phyloP scores from a whole-genome alignment of 306 rosid genomes.

The Argentina anserina region DNA sequence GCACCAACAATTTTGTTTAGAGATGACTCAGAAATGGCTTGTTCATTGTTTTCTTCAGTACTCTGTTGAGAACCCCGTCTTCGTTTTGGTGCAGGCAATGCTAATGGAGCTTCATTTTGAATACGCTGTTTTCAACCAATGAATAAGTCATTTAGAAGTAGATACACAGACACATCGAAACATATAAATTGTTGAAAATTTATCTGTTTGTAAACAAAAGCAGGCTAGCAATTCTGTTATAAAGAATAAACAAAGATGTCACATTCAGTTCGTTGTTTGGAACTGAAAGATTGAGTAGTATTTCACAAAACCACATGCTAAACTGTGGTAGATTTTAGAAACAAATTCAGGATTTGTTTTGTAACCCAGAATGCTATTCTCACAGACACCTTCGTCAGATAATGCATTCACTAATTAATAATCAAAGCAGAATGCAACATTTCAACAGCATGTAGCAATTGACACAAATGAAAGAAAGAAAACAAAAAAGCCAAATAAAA shows the following conservation, averaged over 20 bases:
- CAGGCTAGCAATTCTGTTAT: background rate
- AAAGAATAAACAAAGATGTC: background rate
- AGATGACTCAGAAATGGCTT: slow-evolving; percentile 64
- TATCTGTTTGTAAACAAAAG: background rate
- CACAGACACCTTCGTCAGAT: background rate
- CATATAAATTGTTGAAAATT: background rate
- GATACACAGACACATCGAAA: background rate
- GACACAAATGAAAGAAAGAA: background rate
- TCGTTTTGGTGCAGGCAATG: slow-evolving; percentile 46
- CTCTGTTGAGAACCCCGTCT: slow-evolving; percentile 46
- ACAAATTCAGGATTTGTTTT: background rate
- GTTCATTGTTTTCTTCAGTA: slow-evolving; percentile 52
- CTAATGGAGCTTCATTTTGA: slow-evolving; percentile 43
- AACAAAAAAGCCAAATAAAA: background rate
- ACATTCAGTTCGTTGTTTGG: background rate
- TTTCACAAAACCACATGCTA: background rate
- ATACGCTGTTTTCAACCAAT: slow-evolving; percentile 39
- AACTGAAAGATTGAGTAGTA: background rate
- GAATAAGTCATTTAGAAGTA: background rate
- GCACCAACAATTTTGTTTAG: slow-evolving; percentile 72
- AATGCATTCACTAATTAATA: background rate
- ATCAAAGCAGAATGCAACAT: background rate
- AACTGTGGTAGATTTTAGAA: background rate
- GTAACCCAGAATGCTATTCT: background rate
- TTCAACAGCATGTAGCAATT: background rate